Evolutionary conservation across 2,329 filamentous ascomycete species (phyloP), one percentile per base, ranked within the genome.

Genomic region (Fonsecaea nubica): DNA sequence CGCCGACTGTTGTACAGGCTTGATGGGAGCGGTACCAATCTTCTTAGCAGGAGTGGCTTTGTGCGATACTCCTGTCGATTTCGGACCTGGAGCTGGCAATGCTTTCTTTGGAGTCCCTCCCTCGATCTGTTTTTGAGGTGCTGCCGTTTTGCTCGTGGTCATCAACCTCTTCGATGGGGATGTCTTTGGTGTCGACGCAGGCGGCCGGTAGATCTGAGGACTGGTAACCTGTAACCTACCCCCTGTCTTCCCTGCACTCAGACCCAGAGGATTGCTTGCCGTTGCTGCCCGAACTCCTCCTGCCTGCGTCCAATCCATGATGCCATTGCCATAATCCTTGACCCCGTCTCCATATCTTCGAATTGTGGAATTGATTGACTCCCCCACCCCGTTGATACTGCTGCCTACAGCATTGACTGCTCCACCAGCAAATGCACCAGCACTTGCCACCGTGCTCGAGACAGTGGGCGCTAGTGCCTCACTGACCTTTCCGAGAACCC

Each of bases 221-320:
- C 64, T 66, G 9, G 71, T 74, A 50, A 71, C 67, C 18, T 65
- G 56, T 50, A 40, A 52, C 58, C 69, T 74, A 7, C 72, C 72
- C 13, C 62, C 55, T 3, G 67, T 63, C 33, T 68, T 72, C 10
- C 60, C 64, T 30, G 62, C 52, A n/a, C 65, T 68, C 32, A 76
- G 60, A 5, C 74, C 74, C 0, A 76, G 53, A 13, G 74, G 74
- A 36, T 76, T 76, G 33, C 42, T 57, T 0, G 72, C 73, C 2
- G 73, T 75, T 18, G 64, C 64, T 12, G 65, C 69, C 35, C 75
- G 58, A 13, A 62, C 25, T 5, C 69, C 73, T 5, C 45, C 55
- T 9, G 74, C 74, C 21, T 63, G 64, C 1, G 73, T 75, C 62
- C 71, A 75, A 63, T 76, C 75, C 63, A 74, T 73, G 60, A 75